Percentiles rank a stretch among this genome's conserved stretches.
These are phyloP conservation scores for Paradendryphiella salina DNA, from an alignment of 2,329 filamentous ascomycete species.

Conservation along the genomic window DNA sequence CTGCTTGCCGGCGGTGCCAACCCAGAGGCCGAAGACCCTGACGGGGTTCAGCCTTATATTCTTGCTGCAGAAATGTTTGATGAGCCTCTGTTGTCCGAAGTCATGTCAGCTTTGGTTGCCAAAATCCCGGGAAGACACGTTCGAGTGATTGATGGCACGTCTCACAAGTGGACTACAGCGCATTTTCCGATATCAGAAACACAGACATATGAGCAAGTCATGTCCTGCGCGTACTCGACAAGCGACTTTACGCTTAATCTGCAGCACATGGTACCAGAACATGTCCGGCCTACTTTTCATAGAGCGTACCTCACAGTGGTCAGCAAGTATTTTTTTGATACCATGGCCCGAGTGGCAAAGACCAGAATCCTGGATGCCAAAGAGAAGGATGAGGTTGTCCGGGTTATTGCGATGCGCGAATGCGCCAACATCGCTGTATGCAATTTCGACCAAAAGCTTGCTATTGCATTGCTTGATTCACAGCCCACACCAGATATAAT, in stretches of 20 bases:
- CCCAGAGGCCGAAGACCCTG: conserved; percentile 28
- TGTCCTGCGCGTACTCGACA: conserved; percentile 24
- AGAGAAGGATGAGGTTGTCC: conserved; percentile 32
- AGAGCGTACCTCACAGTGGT: conserved; percentile 34
- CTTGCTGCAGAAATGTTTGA: conserved; percentile 35
- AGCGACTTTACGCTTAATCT: conserved; percentile 27
- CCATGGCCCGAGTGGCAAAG: conserved; percentile 16
- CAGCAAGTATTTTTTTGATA: conserved; percentile 31
- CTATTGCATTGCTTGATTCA: conserved; percentile 28
- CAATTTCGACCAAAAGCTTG: conserved; percentile 34
- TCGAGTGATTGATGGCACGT: conserved; percentile 11
- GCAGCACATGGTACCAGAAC: conserved; percentile 29
- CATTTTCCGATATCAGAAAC: conserved; percentile 36
- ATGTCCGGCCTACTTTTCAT: conserved; percentile 27
- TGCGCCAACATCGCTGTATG: conserved; percentile 22
- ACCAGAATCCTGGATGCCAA: conserved; percentile 16
- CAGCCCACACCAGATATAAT: conserved; percentile 4
- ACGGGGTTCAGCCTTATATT: conserved; percentile 29
- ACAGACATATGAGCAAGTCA: conserved; percentile 31
- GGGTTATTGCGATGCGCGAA: conserved; percentile 27
- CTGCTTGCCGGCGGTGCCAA: conserved; percentile 40
- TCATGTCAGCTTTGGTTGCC: conserved; percentile 32
- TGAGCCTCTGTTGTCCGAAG: conserved; percentile 29
- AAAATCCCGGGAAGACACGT: conserved; percentile 28
- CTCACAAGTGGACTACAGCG: conserved; percentile 22